Evolutionary conservation across 805 yeast genomes (phyloP), one percentile per base, ranked within the genome.

Genomic region (Jamesozyma hellenica): DNA sequence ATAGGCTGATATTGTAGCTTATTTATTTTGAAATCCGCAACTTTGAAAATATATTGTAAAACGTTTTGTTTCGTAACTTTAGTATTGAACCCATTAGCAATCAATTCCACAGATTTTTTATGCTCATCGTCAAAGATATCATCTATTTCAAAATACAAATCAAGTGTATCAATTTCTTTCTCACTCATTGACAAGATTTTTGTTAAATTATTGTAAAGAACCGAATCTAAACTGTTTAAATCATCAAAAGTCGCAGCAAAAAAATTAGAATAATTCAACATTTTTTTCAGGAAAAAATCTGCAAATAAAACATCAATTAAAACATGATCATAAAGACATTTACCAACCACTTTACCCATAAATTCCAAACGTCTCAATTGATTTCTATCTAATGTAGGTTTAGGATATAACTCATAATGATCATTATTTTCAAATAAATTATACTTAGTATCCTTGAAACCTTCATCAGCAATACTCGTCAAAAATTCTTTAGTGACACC

Each of bases 401-500:
- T 51, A 6, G 96, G 96, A 53, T 81, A 85, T 12, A 90, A 51
- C 42, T 79, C 79, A 53, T 83, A 74, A 32, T 72, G 63, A 1
- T 59, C 55, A 17, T 70, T 76, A 21, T 64, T 65, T 7, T 58
- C 52, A 43, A 77, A 76, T 6, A 73, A 51, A 1, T 47, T 44
- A 27, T 47, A 47, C 15, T 51, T 45, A 11, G 36, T 12, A 27
- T 50, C 51, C 25, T 66, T 62, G 50, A 90, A 84, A 0, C 83
- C 88, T 46, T 82, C 84, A 4, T 64, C 65, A 2, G 80, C 74
- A 0, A 86, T 77, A 37, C 80, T 67, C 2, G 90, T 86, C 40
- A 90, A 63, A 46, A 92, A 77, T 52, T 90, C 98, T 56, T 90
- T 88, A 0, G 96, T 88, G 18, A 90, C 66, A 1, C 98, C 98